phyloP scores from a whole-genome alignment of 495 filamentous ascomycete species.

The Cercophora scortea region DNA sequence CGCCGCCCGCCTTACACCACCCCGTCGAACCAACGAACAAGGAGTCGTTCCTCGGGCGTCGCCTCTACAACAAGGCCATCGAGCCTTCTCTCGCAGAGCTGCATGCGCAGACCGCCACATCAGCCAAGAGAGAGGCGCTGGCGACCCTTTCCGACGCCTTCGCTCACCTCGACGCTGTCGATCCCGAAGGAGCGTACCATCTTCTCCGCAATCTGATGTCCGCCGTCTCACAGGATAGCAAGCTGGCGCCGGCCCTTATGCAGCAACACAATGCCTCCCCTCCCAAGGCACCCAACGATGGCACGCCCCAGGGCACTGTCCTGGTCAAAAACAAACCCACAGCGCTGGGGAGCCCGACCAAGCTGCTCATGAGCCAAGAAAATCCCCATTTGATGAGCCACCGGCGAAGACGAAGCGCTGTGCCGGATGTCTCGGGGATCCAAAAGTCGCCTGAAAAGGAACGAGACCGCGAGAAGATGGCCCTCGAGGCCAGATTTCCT shows the following conservation, averaged over 20 bases:
- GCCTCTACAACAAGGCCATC: constrained; percentile 69
- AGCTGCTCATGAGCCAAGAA: constrained; percentile 68
- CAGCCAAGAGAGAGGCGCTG: constrained; percentile 71
- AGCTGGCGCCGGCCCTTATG: constrained; percentile 31
- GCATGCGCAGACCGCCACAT: constrained; percentile 66
- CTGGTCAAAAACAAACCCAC: constrained; percentile 32
- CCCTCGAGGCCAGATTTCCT: constrained; percentile 39
- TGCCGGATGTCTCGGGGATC: constrained; percentile 9
- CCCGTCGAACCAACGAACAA: constrained; percentile 56
- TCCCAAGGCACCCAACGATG: constrained; percentile 16
- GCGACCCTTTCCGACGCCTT: constrained; percentile 76
- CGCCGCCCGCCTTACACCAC: constrained; percentile 18
- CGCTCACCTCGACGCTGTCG: constrained; percentile 71
- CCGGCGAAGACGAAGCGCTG: constrained; percentile 55
- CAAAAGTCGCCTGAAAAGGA: constrained; percentile 17
- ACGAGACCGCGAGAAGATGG: constrained; percentile 28
- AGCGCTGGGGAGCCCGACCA: constrained; percentile 33
- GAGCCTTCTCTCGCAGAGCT: constrained; percentile 77
- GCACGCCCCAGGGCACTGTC: constrained; percentile 36
- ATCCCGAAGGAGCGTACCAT: constrained; percentile 86
- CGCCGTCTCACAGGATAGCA: constrained; percentile 32
- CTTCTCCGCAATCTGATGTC: constrained; percentile 62
- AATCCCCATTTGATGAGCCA: constrained; percentile 82
- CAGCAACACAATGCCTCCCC: constrained; percentile 1
- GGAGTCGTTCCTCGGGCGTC: constrained; percentile 69